These are phyloP conservation scores for Dimocarpus longan DNA, from an alignment of 345 rosid species.

Conservation along the genomic window DNA sequence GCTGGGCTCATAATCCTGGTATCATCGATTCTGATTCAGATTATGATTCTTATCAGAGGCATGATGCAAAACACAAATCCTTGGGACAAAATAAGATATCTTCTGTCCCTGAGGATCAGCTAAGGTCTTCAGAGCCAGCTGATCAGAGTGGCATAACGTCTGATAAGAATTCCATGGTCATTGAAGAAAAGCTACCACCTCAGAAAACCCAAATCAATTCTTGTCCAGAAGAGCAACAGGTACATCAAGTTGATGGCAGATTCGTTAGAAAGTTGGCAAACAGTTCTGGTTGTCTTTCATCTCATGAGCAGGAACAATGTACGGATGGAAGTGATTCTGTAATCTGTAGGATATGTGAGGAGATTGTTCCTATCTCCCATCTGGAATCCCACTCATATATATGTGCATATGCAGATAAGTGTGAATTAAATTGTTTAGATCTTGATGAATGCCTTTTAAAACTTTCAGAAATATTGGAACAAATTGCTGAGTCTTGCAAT, in stretches of 20 bases:
- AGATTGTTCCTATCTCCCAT: conserved; percentile 63
- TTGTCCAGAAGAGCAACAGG: conserved; percentile 34
- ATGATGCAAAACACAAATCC: conserved; percentile 28
- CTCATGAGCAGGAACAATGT: conserved; percentile 40
- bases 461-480: conserved; percentile 76
- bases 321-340: conserved; percentile 53
- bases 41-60: conserved; percentile 35
- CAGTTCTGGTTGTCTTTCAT: conserved; percentile 29
- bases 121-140: conserved; percentile 27
- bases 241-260: conserved; percentile 32
- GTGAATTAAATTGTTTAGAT: conserved; percentile 68
- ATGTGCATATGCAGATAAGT: conserved; percentile 89
- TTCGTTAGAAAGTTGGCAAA: conserved; percentile 24
- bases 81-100: conserved; percentile 30
- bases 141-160: conserved; percentile 36
- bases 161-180: conserved; percentile 28
- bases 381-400: conserved; percentile 83
- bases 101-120: conserved; percentile 31
- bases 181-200: conserved; percentile 35
- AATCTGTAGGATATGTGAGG: conserved; percentile 84
- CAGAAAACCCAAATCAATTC: conserved; percentile 35
- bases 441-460: conserved; percentile 70
- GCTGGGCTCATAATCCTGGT: conserved; percentile 49
- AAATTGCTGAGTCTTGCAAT: conserved; percentile 63
- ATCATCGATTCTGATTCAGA: conserved; percentile 42